Conservation (phyloP, 148 eudicot species). For the Rhododendron williamsianum region DNA sequence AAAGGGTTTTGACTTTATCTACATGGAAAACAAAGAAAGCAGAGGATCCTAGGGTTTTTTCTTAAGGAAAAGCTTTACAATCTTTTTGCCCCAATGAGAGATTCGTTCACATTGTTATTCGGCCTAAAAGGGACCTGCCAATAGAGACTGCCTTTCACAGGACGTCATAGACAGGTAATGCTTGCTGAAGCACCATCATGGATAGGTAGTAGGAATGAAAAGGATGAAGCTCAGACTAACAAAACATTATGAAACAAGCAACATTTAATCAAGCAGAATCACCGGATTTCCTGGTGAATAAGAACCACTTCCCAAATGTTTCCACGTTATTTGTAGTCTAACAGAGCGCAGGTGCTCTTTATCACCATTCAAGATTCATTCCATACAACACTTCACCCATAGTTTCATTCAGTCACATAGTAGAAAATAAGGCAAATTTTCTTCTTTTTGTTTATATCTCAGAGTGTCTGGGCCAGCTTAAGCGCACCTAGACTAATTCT, state of each 20-base stretch:
- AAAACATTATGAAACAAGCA: not conserved
- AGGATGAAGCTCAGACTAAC: not conserved
- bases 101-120: not conserved
- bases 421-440: not conserved
- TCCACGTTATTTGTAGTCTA: not conserved
- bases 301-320: not conserved
- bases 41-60: not conserved
- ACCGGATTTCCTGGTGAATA: not conserved
- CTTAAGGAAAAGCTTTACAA: not conserved
- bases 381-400: not conserved
- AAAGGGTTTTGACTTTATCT: not conserved
- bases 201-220: not conserved
- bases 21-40: not conserved
- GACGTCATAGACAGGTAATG: not conserved
- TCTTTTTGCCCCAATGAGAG: not conserved
- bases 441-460: not conserved
- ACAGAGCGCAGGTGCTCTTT: not conserved
- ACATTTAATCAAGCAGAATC: not conserved
- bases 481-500: not conserved
- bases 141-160: not conserved
- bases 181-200: not conserved
- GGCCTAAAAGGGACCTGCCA: not conserved
- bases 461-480: not conserved
- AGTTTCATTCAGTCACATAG: not conserved
- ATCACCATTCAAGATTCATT: not conserved